Evolutionary conservation across 192 early-diverging fungal species (phyloP).

Genomic region (Coemansia sp.): DNA sequence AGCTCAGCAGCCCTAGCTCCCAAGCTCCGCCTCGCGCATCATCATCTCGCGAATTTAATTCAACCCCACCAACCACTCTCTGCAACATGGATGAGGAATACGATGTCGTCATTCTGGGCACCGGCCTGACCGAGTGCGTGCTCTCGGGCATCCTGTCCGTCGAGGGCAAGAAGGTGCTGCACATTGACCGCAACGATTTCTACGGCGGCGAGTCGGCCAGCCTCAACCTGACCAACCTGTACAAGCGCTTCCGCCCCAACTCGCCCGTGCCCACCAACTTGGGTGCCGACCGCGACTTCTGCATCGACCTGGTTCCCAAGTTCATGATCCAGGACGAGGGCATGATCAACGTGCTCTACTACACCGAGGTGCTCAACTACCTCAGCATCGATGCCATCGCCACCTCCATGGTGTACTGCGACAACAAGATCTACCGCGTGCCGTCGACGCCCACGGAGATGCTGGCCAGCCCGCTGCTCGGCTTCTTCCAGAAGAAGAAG

Average conservation of each 20-base stretch:
- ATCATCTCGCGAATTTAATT: no score
- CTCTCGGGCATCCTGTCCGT: conserved; percentile 82
- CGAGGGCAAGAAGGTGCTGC: conserved; percentile 90
- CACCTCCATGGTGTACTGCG: conserved; percentile 88
- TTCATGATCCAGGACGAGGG: conserved; percentile 99
- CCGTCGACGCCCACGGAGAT: conserved; percentile 89
- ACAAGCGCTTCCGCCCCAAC: conserved; percentile 63
- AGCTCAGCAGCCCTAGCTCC: no score
- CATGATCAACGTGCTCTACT: conserved; percentile 93
- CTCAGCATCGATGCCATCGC: conserved; percentile 95
- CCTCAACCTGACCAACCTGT: conserved; percentile 94
- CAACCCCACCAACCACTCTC: no score
- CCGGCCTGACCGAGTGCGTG: conserved; percentile 87
- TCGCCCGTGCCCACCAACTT: conserved; percentile 51
- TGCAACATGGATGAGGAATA: conserved; percentile 84
- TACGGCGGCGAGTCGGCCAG: conserved; percentile 97
- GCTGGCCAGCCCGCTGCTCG: conserved; percentile 78
- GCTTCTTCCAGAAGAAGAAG: conserved; percentile 91
- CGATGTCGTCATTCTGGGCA: conserved; percentile 86
- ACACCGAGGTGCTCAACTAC: conserved; percentile 98
- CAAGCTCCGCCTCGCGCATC: no score
- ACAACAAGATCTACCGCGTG: conserved; percentile 92
- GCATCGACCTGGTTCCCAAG: conserved; percentile 98
- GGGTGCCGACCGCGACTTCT: conserved; percentile 86
- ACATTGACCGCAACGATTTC: conserved; percentile 94